A percentile compares a stretch with the other conserved stretches of the same genome.
phyloP scores from a whole-genome alignment of 768 basidiomycete genomes.

The Crassisporium funariophilum region DNA sequence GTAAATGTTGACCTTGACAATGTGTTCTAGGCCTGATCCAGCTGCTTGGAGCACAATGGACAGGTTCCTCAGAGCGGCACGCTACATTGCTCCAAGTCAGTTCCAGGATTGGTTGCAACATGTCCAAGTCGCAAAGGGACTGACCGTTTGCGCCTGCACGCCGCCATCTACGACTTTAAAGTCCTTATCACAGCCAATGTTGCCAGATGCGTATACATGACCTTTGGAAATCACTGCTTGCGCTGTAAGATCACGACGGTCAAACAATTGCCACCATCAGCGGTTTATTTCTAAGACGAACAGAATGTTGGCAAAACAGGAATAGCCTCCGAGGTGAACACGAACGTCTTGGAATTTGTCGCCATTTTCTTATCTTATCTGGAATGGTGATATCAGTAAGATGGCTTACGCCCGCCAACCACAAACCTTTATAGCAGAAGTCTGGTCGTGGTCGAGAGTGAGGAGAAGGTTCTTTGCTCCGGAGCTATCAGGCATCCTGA shows the following conservation, averaged over 20 bases:
- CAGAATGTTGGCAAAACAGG: slow-evolving; percentile 40
- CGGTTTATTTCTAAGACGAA: slow-evolving; percentile 11
- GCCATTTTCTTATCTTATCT: slow-evolving; percentile 1
- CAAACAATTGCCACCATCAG: neutral
- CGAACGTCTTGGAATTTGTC: slow-evolving; percentile 21
- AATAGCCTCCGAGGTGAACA: slow-evolving; percentile 33
- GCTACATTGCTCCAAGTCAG: slow-evolving; percentile 20
- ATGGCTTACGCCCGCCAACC: no score
- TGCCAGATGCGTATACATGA: slow-evolving; percentile 39
- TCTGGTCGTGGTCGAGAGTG: no score
- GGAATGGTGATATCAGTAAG: no score
- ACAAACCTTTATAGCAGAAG: no score
- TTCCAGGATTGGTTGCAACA: no score
- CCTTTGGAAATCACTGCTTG: slow-evolving; percentile 42
- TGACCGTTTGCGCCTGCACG: slow-evolving; percentile 37
- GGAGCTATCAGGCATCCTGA: no score
- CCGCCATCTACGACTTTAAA: slow-evolving; percentile 38
- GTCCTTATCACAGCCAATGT: slow-evolving; percentile 37
- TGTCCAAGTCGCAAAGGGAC: slow-evolving; percentile 2
- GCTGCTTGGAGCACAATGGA: slow-evolving; percentile 41
- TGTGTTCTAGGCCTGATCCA: slow-evolving; percentile 41
- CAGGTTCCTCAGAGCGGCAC: slow-evolving; percentile 41
- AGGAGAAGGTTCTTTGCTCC: no score
- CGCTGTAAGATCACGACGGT: slow-evolving; percentile 19
- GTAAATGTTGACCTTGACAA: slow-evolving; percentile 46